These are phyloP conservation scores for Glomus cerebriforme DNA, from an alignment of 192 early-diverging fungal species.

Conservation along the genomic window DNA sequence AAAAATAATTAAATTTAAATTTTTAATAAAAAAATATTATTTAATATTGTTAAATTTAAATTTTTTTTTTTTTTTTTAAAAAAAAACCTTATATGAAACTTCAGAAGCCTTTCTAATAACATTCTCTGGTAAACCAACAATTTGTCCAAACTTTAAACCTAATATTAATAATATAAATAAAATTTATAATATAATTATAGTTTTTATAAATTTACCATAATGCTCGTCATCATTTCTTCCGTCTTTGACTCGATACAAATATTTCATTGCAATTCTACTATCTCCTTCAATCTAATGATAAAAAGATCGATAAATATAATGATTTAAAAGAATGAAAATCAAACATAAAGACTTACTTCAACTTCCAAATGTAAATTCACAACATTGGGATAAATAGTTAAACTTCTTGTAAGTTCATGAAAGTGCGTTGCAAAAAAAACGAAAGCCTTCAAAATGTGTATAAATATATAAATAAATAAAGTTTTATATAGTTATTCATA, in stretches of 20 bases:
- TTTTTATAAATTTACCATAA: slow-evolving; percentile 40
- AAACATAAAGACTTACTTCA: slow-evolving; percentile 34
- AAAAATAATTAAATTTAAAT: too few relatives aligned
- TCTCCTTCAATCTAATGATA: slow-evolving; percentile 17
- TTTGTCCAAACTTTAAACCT: slow-evolving; percentile 52
- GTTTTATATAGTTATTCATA: not conserved
- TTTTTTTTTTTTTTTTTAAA: not conserved
- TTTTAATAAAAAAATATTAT: too few relatives aligned
- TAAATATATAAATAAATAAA: not conserved
- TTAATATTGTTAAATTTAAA: not conserved
- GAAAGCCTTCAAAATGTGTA: slow-evolving; percentile 40
- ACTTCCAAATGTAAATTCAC: slow-evolving; percentile 61
- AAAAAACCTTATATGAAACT: slow-evolving; percentile 37
- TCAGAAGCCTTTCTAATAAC: slow-evolving; percentile 38
- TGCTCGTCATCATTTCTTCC: slow-evolving; percentile 49
- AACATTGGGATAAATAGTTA: slow-evolving; percentile 60
- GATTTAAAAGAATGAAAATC: not conserved
- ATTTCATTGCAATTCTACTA: slow-evolving; percentile 38
- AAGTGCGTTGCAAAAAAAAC: slow-evolving; percentile 83
- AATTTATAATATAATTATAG: not conserved
- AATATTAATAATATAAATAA: not conserved
- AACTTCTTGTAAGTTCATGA: slow-evolving; percentile 58
- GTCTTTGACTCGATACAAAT: slow-evolving; percentile 48
- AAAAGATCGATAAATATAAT: not conserved
- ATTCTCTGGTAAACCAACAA: slow-evolving; percentile 36